Percentiles rank a stretch among this genome's conserved stretches.
These are phyloP conservation scores for Trichosporon coremiiforme DNA, from an alignment of 1,284 basidiomycete species.

Conservation along the genomic window DNA sequence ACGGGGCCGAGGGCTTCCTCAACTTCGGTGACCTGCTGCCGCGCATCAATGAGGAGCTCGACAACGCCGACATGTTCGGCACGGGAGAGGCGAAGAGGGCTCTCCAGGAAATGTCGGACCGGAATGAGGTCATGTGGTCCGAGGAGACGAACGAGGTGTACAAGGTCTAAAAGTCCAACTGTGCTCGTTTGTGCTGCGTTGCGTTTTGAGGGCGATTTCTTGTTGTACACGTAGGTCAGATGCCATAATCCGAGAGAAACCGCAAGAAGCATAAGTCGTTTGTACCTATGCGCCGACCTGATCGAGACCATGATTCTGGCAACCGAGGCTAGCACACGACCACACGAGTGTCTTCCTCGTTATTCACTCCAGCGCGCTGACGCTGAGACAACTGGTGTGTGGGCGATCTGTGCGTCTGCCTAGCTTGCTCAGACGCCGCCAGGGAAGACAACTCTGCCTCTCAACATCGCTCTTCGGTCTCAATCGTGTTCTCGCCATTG, in stretches of 20 bases:
- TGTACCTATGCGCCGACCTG: too few species aligned
- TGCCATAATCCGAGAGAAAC: not conserved
- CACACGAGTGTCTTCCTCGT: too few species aligned
- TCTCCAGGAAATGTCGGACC: slow-evolving; percentile 75
- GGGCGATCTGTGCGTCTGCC: too few species aligned
- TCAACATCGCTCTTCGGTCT: too few species aligned
- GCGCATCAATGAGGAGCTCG: slow-evolving; percentile 75
- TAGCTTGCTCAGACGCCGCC: too few species aligned
- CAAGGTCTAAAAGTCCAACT: slow-evolving; percentile 42
- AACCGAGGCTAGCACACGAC: too few species aligned
- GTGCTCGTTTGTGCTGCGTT: not conserved
- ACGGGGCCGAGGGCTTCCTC: slow-evolving; percentile 72
- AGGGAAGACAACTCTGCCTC: too few species aligned
- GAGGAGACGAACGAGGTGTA: slow-evolving; percentile 73
- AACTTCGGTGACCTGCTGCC: slow-evolving; percentile 72
- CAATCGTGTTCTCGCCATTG: too few species aligned
- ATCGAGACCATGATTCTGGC: too few species aligned
- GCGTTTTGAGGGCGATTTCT: not conserved
- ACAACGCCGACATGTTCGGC: slow-evolving; percentile 71
- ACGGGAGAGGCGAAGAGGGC: slow-evolving; percentile 75
- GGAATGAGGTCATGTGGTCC: slow-evolving; percentile 74
- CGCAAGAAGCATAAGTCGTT: too few species aligned
- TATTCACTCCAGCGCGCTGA: too few species aligned
- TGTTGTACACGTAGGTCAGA: slow-evolving; percentile 16
- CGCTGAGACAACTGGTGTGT: too few species aligned